phyloP scores from a whole-genome alignment of 2,329 filamentous ascomycete genomes.

The Zymoseptoria ardabiliae region DNA sequence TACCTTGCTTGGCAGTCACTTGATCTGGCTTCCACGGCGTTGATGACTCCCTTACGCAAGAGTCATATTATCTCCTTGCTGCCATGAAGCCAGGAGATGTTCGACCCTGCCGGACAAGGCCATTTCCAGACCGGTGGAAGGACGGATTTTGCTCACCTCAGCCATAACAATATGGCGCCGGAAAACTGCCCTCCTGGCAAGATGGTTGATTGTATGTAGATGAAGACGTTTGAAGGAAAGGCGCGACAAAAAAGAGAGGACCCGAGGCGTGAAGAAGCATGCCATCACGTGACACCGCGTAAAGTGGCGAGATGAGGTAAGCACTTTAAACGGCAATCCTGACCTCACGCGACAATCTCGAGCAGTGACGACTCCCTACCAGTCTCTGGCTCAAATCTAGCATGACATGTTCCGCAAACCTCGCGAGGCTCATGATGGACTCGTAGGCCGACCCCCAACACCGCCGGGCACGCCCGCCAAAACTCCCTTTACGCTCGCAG shows the following conservation, averaged over 20 bases:
- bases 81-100: no score
- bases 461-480: conserved; percentile 34
- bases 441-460: conserved; percentile 46
- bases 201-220: no score
- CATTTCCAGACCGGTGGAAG: no score
- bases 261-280: background rate
- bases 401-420: conserved; percentile 48
- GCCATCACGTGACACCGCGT: background rate
- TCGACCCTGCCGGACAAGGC: no score
- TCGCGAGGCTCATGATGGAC: conserved; percentile 33
- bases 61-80: no score
- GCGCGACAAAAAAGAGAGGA: background rate
- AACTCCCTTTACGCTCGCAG: conserved; percentile 26
- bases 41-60: no score
- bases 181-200: no score
- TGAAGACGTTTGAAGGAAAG: background rate
- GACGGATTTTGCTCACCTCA: no score
- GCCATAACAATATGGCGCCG: no score
- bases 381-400: background rate
- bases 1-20: no score
- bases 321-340: background rate
- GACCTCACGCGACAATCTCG: background rate
- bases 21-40: no score
- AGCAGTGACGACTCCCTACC: background rate
- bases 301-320: background rate